Evolutionary conservation across 2,329 filamentous ascomycete species (phyloP).

Genomic region (Microdochium trichocladiopsis): DNA sequence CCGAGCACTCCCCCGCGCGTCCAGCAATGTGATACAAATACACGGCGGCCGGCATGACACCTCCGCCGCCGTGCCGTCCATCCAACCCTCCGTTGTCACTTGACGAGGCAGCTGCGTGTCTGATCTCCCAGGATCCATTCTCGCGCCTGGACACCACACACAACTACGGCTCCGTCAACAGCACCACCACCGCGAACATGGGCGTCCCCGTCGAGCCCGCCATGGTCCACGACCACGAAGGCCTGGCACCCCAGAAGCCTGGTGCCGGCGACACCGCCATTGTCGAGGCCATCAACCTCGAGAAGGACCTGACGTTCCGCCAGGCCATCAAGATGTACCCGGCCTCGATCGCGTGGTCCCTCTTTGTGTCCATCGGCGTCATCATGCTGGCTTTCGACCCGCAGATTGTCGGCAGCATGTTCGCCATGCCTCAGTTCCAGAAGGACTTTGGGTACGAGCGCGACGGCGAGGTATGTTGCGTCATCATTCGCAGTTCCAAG

Average conservation of each 20-base stretch:
- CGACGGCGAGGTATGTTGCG: slow-evolving; percentile 18
- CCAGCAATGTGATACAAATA: too few relatives aligned
- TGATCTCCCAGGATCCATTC: too few relatives aligned
- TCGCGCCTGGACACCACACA: too few relatives aligned
- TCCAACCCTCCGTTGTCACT: too few relatives aligned
- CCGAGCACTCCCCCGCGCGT: too few relatives aligned
- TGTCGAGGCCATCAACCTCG: neutral
- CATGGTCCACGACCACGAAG: neutral
- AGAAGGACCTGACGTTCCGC: slow-evolving; percentile 26
- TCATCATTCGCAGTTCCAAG: neutral
- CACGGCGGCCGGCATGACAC: too few relatives aligned
- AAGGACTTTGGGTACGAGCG: slow-evolving; percentile 21
- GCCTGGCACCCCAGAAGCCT: neutral
- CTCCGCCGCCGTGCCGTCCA: too few relatives aligned
- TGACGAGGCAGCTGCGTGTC: too few relatives aligned
- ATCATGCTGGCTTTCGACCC: slow-evolving; percentile 60
- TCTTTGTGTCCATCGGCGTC: slow-evolving; percentile 52
- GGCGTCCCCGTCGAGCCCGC: neutral
- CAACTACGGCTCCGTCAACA: neutral
- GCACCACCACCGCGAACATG: neutral
- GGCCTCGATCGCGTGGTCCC: slow-evolving; percentile 44
- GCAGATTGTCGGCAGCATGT: slow-evolving; percentile 57
- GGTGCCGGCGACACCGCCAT: neutral
- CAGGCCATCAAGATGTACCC: slow-evolving; percentile 35
- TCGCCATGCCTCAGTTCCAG: slow-evolving; percentile 28